These are phyloP conservation scores for Rheum nobile DNA, from an alignment of 148 eudicot genomes.

Conservation along the genomic window DNA sequence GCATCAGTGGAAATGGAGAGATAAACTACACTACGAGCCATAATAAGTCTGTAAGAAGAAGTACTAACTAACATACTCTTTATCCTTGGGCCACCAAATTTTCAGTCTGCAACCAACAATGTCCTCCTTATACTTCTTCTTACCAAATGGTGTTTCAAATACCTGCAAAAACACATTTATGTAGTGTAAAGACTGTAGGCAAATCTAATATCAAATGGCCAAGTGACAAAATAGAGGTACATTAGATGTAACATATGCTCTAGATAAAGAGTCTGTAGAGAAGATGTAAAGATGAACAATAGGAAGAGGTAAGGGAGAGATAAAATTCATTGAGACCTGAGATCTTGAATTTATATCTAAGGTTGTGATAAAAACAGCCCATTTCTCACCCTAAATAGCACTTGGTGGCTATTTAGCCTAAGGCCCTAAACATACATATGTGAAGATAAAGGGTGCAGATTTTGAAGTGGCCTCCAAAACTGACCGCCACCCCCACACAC, in stretches of 20 bases:
- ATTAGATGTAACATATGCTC: background rate
- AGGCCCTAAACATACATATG: background rate
- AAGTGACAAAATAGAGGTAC: background rate
- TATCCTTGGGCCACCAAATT: conserved; percentile 82
- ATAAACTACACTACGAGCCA: background rate
- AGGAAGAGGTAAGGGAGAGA: background rate
- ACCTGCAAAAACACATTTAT: conserved; percentile 17
- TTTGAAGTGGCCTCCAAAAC: background rate
- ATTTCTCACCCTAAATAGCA: background rate
- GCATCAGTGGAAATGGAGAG: background rate
- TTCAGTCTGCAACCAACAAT: conserved; percentile 41
- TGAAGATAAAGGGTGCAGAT: background rate
- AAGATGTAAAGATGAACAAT: background rate
- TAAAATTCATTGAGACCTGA: background rate
- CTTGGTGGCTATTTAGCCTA: background rate
- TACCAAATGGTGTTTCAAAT: conserved; percentile 29
- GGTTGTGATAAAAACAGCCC: background rate
- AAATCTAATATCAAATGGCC: background rate
- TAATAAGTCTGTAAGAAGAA: background rate
- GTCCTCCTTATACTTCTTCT: conserved; percentile 31
- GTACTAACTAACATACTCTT: conserved; percentile 25
- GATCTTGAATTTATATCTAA: background rate
- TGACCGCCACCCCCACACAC: too few relatives aligned
- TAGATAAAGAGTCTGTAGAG: background rate
- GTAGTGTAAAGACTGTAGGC: background rate